Percentiles rank a stretch among this genome's conserved stretches.
Conservation (phyloP, 2,329 filamentous ascomycete genomes). For the Cladosporium colombiae region DNA sequence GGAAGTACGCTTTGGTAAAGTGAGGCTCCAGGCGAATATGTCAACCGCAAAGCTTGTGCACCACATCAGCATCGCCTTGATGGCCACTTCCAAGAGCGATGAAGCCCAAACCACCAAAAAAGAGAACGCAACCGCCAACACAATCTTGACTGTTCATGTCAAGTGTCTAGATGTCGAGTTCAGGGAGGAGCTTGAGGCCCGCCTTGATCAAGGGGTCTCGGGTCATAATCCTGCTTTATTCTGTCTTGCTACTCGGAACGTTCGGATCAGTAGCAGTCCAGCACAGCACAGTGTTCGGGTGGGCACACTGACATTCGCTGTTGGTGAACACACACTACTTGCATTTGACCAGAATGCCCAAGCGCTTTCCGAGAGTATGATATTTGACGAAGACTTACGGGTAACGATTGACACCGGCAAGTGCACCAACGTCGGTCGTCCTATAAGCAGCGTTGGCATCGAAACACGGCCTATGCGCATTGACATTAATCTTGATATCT, state of each 20-base stretch:
- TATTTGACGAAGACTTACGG: constrained; percentile 14
- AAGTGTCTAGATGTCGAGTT: neutral
- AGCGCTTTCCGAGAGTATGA: constrained; percentile 11
- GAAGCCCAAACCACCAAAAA: neutral
- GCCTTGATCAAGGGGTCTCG: neutral
- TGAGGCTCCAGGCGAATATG: constrained; percentile 26
- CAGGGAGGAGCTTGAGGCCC: neutral
- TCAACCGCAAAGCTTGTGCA: constrained; percentile 27
- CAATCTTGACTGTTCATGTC: neutral
- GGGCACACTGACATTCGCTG: constrained; percentile 1
- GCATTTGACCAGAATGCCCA: constrained; percentile 26
- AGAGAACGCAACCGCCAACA: neutral
- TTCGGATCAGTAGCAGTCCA: neutral
- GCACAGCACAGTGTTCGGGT: constrained; percentile 1
- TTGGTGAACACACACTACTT: constrained; percentile 31
- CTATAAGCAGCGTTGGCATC: constrained; percentile 55
- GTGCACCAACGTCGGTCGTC: constrained; percentile 24
- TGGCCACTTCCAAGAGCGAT: neutral
- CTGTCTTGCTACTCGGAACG: neutral
- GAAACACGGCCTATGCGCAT: constrained; percentile 76
- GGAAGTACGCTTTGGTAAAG: constrained; percentile 24
- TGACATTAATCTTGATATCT: constrained; percentile 71
- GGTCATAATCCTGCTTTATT: neutral
- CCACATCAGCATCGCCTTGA: constrained; percentile 5
- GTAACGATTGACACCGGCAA: constrained; percentile 24